Conservation (phyloP, 2,329 filamentous ascomycete genomes). For the Endoconidiophora polonica region DNA sequence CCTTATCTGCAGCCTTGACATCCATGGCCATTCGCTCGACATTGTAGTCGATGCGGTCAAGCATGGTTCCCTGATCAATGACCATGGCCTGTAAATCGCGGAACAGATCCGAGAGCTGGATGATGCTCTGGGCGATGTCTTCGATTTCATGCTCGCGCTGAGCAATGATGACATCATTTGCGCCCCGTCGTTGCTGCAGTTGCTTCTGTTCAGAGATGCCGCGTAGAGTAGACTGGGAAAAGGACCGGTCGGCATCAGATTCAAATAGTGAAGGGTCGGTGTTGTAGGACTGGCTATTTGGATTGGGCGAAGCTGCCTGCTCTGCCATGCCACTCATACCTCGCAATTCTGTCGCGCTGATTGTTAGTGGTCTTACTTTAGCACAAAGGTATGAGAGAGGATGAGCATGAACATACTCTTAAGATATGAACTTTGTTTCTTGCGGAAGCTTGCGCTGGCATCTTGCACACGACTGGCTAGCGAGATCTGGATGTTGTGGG, state of each 20-base stretch:
- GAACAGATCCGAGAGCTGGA: conserved; percentile 91
- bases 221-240: conserved; percentile 76
- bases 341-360: conserved; percentile 43
- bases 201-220: conserved; percentile 54
- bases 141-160: conserved; percentile 95
- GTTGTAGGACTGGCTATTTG: conserved; percentile 30
- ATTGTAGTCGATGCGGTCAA: conserved; percentile 95
- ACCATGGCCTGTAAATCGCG: conserved; percentile 93
- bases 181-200: conserved; percentile 24
- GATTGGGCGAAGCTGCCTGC: conserved; percentile 6
- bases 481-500: conserved; percentile 85
- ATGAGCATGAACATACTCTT: conserved; percentile 47
- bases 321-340: conserved; percentile 47
- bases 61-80: conserved; percentile 77
- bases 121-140: conserved; percentile 94
- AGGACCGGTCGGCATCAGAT: conserved; percentile 82
- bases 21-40: conserved; percentile 90
- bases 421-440: conserved; percentile 92
- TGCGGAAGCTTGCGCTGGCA: conserved; percentile 78
- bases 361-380: no score
- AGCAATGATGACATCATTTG: conserved; percentile 68
- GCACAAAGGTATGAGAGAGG: no score
- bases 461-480: conserved; percentile 80
- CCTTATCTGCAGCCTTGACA: conserved; percentile 83
- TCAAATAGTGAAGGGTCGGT: conserved; percentile 79